Evolutionary conservation across 768 basidiomycete genomes (phyloP), one percentile per base, ranked within the genome.

Genomic region (Lanmaoa rubissima): DNA sequence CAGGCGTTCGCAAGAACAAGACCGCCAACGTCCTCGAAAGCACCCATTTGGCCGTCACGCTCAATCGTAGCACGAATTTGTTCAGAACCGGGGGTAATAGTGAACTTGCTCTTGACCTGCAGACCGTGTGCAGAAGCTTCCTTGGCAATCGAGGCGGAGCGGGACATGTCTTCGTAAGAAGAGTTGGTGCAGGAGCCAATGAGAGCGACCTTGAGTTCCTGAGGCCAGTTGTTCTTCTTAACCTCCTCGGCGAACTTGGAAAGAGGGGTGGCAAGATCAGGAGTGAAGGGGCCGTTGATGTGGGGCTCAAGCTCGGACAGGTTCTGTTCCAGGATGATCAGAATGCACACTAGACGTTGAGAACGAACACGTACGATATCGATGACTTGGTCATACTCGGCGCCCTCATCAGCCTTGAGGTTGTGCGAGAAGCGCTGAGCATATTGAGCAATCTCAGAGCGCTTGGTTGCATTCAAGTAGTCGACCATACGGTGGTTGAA

Each of bases 171-270:
- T 78, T 99, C 97, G 72, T 99, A 99, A 35, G 97, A 98, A 46
- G 97, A 98, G 85, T 99, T 99, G 73, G 97, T 98, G 87, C 97
- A 99, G 46, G 97, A 98, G 51, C 97, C 97, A 73, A 99, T 98
- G 56, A 99, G 87, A 58, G 86, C 93, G 66, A 98, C 97, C 79
- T 91, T 94, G 78, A 99, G 86, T 73, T 99, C 95, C 53, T 88
- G 81, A 38, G 97, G 97, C 97, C 97, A 98, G 73, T 82, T 79
- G 79, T 98, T 98, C 80, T 91, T 87, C 84, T 92, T 93, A 58
- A 90, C 93, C 64, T 86, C 93, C 34, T 80, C 78, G 50, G 91
- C 90, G 69, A 98, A 97, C 81, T 96, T 90, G 74, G 95, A 97
- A 68, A 99, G 83, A 52, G 97, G 97, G 31, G 96, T 99, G 51